phyloP scores from a whole-genome alignment of 257 asterid genomes.

The Ajuga chamaepitys region DNA sequence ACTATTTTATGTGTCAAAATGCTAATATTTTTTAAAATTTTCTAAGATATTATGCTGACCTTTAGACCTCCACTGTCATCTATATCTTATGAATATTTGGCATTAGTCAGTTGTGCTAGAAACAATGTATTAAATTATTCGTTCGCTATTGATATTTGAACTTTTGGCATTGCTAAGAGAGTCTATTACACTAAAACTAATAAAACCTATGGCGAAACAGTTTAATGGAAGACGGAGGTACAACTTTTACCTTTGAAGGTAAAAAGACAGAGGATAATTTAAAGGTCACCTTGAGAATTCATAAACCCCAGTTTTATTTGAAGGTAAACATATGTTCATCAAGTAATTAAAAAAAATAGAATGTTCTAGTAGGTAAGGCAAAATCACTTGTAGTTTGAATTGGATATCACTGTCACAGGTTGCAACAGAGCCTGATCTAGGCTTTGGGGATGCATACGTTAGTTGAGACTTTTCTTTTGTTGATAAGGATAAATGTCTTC shows the following conservation, averaged over 20 bases:
- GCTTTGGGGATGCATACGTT: constrained; percentile 78
- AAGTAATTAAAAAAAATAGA: not conserved
- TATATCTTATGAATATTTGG: too few species aligned
- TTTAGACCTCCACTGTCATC: not conserved
- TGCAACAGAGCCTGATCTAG: constrained; percentile 66
- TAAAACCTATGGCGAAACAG: constrained; percentile 24
- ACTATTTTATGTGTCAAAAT: too few species aligned
- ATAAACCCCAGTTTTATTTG: constrained; percentile 73
- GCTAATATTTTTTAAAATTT: too few species aligned
- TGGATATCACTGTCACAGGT: constrained; percentile 26
- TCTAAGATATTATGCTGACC: too few species aligned
- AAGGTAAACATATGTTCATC: constrained; percentile 29
- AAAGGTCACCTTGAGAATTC: constrained; percentile 54
- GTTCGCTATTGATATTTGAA: too few species aligned
- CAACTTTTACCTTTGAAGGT: constrained; percentile 58
- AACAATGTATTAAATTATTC: too few species aligned
- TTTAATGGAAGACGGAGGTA: constrained; percentile 72
- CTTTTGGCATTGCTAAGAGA: too few species aligned
- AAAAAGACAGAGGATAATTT: constrained; percentile 19
- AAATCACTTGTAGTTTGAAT: not conserved
- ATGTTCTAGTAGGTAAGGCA: not conserved
- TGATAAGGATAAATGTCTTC: constrained; percentile 53
- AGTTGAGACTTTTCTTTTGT: constrained; percentile 64
- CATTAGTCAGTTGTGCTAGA: not conserved
- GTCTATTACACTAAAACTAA: not conserved